These are phyloP conservation scores for Saccharomyces pastorianus DNA, from an alignment of 1,139 yeast genomes.

Conservation along the genomic window DNA sequence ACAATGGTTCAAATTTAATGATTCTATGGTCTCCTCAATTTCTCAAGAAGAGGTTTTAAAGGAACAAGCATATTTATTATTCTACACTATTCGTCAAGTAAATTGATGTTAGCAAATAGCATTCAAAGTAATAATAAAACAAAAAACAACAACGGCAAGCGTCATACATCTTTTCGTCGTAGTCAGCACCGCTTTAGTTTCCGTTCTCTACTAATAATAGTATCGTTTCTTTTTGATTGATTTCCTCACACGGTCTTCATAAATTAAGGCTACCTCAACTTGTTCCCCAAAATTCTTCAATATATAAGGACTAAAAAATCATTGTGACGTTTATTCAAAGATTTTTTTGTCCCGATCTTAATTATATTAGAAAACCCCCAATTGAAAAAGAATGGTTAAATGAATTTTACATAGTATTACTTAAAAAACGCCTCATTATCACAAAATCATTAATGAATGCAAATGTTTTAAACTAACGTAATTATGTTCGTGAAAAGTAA, in stretches of 20 bases:
- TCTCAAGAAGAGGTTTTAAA: conserved; percentile 55
- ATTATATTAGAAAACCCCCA: background rate
- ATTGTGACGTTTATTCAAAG: background rate
- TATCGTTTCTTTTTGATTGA: background rate
- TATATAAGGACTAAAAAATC: background rate
- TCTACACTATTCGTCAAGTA: conserved; percentile 38
- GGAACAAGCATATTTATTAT: conserved; percentile 70
- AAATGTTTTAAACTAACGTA: background rate
- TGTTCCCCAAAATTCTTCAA: background rate
- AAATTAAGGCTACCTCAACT: background rate
- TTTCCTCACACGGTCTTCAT: background rate
- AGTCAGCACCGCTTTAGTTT: background rate
- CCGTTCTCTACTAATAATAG: background rate
- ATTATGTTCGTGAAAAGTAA: background rate
- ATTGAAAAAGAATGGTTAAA: background rate
- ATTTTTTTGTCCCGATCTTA: background rate
- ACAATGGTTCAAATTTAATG: conserved; percentile 86
- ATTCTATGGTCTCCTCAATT: conserved; percentile 69
- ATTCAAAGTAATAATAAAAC: background rate
- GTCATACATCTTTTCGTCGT: background rate
- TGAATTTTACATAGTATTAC: background rate
- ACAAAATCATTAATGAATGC: background rate
- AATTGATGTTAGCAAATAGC: background rate
- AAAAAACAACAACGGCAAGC: background rate
- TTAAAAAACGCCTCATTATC: background rate